phyloP scores from a whole-genome alignment of 2,329 filamentous ascomycete genomes.

The Epichloe sp. region DNA sequence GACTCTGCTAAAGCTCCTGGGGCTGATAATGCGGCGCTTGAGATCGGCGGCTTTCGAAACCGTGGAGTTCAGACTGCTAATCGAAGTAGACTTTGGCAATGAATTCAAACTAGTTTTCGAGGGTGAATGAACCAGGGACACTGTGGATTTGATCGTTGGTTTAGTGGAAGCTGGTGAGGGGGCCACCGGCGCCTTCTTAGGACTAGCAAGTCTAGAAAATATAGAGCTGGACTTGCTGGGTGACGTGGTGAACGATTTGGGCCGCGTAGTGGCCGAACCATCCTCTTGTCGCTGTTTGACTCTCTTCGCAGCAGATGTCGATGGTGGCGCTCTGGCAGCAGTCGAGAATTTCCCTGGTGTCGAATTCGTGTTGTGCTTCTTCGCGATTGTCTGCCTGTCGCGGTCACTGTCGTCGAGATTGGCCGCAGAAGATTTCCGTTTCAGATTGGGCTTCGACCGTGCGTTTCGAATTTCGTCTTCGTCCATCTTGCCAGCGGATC shows the following conservation, averaged over 20 bases:
- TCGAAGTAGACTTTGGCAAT: conserved; percentile 32
- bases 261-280: conserved; percentile 54
- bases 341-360: conserved; percentile 8
- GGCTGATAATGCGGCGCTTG: conserved; percentile 30
- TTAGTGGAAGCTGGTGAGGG: conserved; percentile 43
- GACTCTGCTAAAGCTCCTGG: conserved; percentile 39
- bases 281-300: conserved; percentile 53
- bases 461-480: conserved; percentile 44
- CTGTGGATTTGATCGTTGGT: conserved; percentile 15
- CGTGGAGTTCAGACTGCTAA: conserved; percentile 16
- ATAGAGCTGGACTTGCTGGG: conserved; percentile 32
- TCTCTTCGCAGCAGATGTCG: conserved; percentile 47
- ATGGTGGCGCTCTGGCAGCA: conserved; percentile 1
- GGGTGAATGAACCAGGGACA: conserved; percentile 26
- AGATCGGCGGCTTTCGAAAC: conserved; percentile 20
- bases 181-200: conserved; percentile 47
- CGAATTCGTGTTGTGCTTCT: conserved; percentile 14
- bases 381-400: conserved; percentile 8
- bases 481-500: conserved; percentile 44
- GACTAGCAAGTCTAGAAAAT: conserved; percentile 53
- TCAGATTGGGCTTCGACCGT: conserved; percentile 22
- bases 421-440: conserved; percentile 20
- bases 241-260: conserved; percentile 34
- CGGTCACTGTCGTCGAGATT: conserved; percentile 19
- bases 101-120: conserved; percentile 31